Percentiles rank a stretch among this genome's conserved stretches.
Conservation (phyloP, 768 basidiomycete genomes). For the Tricholomella constricta region DNA sequence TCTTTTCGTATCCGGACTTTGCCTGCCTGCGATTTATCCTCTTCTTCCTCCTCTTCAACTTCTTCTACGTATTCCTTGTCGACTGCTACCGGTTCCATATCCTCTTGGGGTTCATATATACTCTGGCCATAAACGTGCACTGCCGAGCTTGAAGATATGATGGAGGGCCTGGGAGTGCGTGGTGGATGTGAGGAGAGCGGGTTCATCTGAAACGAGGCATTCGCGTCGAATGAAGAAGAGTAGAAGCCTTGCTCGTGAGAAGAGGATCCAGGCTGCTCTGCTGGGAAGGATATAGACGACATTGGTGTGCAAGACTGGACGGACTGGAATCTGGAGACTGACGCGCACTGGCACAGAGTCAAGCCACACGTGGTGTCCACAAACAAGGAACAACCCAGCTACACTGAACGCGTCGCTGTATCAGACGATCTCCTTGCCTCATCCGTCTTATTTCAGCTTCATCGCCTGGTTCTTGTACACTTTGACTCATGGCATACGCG, state of each 20-base stretch:
- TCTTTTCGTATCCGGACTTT: constrained; percentile 54
- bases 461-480: not conserved
- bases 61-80: constrained; percentile 40
- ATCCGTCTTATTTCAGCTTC: constrained; percentile 1
- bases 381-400: constrained; percentile 19
- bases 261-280: constrained; percentile 41
- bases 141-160: constrained; percentile 35
- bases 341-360: constrained; percentile 5
- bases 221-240: constrained; percentile 58
- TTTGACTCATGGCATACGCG: constrained; percentile 16
- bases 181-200: constrained; percentile 80
- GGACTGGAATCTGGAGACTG: not conserved
- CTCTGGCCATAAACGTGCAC: constrained; percentile 41
- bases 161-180: constrained; percentile 67
- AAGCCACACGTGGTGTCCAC: constrained; percentile 21
- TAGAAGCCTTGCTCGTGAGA: constrained; percentile 54
- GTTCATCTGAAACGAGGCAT: constrained; percentile 76
- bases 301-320: constrained; percentile 33
- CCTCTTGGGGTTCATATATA: constrained; percentile 47
- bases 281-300: constrained; percentile 71
- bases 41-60: constrained; percentile 46
- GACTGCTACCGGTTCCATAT: constrained; percentile 35
- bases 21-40: constrained; percentile 44
- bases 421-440: not conserved
- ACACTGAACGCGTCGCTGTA: constrained; percentile 7